These are phyloP conservation scores for Spergularia azorica DNA, from an alignment of 179 eudicot genomes.

Conservation along the genomic window DNA sequence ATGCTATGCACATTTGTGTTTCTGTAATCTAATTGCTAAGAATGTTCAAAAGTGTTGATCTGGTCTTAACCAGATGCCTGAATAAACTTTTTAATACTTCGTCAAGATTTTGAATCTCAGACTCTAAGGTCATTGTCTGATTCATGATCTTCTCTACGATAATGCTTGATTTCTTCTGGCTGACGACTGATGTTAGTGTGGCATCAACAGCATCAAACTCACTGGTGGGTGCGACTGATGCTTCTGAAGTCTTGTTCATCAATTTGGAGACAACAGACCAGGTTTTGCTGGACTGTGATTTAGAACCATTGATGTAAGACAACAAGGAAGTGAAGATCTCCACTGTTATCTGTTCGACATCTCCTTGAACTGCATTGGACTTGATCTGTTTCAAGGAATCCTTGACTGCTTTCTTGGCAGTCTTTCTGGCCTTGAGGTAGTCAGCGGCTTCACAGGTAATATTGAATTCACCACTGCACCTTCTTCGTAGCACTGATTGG, in stretches of 20 bases:
- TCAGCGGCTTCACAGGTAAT: slow-evolving; percentile 27
- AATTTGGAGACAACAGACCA: too few relatives aligned
- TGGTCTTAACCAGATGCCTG: slow-evolving; percentile 46
- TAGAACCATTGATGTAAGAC: too few relatives aligned
- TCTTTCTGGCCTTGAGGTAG: slow-evolving; percentile 28
- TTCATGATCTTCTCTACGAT: slow-evolving; percentile 24
- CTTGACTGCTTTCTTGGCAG: slow-evolving; percentile 30
- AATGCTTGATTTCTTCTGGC: slow-evolving; percentile 17
- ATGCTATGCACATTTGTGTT: not conserved
- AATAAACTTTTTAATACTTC: slow-evolving; percentile 38
- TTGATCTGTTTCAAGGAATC: slow-evolving; percentile 35
- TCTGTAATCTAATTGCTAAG: slow-evolving; percentile 34
- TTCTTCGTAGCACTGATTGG: slow-evolving; percentile 37
- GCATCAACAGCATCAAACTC: slow-evolving; percentile 35
- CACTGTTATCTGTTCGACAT: too few relatives aligned
- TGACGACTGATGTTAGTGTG: slow-evolving; percentile 11
- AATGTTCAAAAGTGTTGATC: slow-evolving; percentile 48
- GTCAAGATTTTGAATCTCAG: slow-evolving; percentile 38
- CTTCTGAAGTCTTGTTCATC: too few relatives aligned
- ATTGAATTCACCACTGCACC: slow-evolving; percentile 30
- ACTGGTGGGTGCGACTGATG: not conserved
- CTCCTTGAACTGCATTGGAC: not conserved
- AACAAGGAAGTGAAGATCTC: too few relatives aligned
- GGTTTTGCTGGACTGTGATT: too few relatives aligned
- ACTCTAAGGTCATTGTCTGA: slow-evolving; percentile 36